These are phyloP conservation scores for Marasmius sp. DNA, from an alignment of 1,284 basidiomycete genomes.

Conservation along the genomic window DNA sequence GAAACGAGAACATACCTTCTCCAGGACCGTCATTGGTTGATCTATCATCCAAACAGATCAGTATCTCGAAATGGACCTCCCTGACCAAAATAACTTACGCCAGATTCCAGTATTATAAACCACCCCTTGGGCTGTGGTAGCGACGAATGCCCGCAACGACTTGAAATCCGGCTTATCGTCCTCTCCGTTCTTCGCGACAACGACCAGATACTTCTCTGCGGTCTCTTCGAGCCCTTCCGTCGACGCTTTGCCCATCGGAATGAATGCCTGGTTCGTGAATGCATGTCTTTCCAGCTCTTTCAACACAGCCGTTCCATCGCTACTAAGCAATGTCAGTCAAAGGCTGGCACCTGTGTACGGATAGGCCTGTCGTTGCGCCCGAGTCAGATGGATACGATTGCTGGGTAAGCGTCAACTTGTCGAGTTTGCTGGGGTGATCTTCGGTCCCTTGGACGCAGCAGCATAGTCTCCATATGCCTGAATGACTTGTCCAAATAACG, in stretches of 20 bases:
- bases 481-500: constrained; percentile 82
- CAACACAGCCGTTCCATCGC: constrained; percentile 52
- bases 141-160: constrained; percentile 80
- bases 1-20: constrained; percentile 47
- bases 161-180: constrained; percentile 77
- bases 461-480: constrained; percentile 76
- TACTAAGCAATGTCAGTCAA: constrained; percentile 40
- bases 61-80: constrained; percentile 6
- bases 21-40: constrained; percentile 82
- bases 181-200: constrained; percentile 75
- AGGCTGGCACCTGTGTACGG: constrained; percentile 74
- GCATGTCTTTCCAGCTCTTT: constrained; percentile 74
- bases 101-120: constrained; percentile 81
- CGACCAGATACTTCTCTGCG: constrained; percentile 71
- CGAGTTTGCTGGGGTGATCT: constrained; percentile 83
- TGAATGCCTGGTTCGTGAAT: constrained; percentile 83
- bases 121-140: constrained; percentile 78
- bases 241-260: constrained; percentile 73
- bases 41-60: constrained; percentile 43
- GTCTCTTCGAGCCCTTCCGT: constrained; percentile 50
- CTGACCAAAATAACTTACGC: constrained; percentile 57
- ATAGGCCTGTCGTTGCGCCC: constrained; percentile 64
- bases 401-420: constrained; percentile 73
- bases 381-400: constrained; percentile 60
- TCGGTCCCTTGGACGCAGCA: constrained; percentile 64